Base-by-base conservation (phyloP, 352 stramenopile genomes). In the Globisporangium rhizosaccharum region DNA sequence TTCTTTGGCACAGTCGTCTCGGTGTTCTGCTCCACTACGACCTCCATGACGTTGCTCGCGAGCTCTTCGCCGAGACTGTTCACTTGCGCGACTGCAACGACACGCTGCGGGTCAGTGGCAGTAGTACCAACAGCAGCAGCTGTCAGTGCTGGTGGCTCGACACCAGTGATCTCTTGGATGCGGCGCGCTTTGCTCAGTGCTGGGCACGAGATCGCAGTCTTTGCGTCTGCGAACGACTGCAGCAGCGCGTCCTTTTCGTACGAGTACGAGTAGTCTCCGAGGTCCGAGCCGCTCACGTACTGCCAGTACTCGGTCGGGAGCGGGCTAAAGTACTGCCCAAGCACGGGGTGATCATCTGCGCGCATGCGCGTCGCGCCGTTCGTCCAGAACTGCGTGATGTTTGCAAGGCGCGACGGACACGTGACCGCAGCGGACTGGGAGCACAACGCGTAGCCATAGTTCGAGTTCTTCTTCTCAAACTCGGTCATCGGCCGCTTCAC, bases 301-400 rank as follows among this genome's bases (percentile, higher is more conserved):
- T 67, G 65, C 79, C 76, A 89, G 63, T 84, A 89, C 54, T 89
- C 61, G 37, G 59, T 82, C 7, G 76, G 76, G 12, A 85, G 72
- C 4, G 71, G 69, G 6, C 63, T 54, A 52, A 87, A 89, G 62
- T 87, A 89, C 12, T 50, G 63, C 2, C 60, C 51, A 10, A 87
- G 68, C 33, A 59, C 36, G 11, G 76, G 71, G 49, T 87, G 76
- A 14, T 63, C 68, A 44, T 86, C 76, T 2, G 73, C 73, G 1
- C 62, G 59, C 39, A 70, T 68, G 20, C 65, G 63, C 0, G 61
- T 59, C 20, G 61, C 60, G 36, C 60, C 59, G 1, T 36, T 46
- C n/a, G 62, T 26, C 71, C 71, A 85, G 56, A 67, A 71, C 67
- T 77, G 76, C 3, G 71, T 89, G 59, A 84, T 74, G 52, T 73